Evolutionary conservation across 2,329 filamentous ascomycete species (phyloP), one percentile per base, ranked within the genome.

Genomic region (Clathrospora elynae): DNA sequence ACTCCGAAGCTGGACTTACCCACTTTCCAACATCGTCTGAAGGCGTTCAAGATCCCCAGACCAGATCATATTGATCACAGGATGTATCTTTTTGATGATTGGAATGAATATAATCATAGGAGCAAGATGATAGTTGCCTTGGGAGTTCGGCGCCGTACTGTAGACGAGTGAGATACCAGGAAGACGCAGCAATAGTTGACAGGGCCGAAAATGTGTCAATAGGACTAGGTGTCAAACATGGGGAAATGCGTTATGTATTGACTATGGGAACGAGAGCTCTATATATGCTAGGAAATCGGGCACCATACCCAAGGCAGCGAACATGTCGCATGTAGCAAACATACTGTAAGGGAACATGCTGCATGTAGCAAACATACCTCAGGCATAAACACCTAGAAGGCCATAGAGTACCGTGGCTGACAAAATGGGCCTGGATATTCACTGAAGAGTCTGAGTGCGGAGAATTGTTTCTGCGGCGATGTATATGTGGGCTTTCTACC

Each of bases 41-140:
- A 37, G 35, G 5, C 6, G 9, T 19, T 5, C n/a, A 14, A 37
- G 24, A 14, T 30, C 25, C 2, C 17, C 17, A 22, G 5, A 13
- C 12, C 7, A 1, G 7, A 37, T 29, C 9, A 22, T 17, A 6
- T 4, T 14, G 7, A 9, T 9, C 10, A 37, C 35, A 5, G 35
- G 35, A 11, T 37, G 25, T 11, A 13, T 8, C 2, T 6, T 2
- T 13, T 12, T 5, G 1, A 37, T 13, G 11, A 29, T 14, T 2
- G 34, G 34, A 19, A 13, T 11, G 6, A 13, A 2, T 29, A 24
- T n/a, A 13, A 37, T 2, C 7, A 16, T 19, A 13, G 34, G 34
- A 5, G 24, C 34, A 12, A 37, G 17, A 6, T 37, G 24, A 16
- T 29, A 16, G 8, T 37, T 29, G 6, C 35, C 35, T 29, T 22